A percentile compares a stretch with the other conserved stretches of the same genome.
phyloP scores from a whole-genome alignment of 371 early-diverging fungal species.

The Syncephalis plumigaleata region DNA sequence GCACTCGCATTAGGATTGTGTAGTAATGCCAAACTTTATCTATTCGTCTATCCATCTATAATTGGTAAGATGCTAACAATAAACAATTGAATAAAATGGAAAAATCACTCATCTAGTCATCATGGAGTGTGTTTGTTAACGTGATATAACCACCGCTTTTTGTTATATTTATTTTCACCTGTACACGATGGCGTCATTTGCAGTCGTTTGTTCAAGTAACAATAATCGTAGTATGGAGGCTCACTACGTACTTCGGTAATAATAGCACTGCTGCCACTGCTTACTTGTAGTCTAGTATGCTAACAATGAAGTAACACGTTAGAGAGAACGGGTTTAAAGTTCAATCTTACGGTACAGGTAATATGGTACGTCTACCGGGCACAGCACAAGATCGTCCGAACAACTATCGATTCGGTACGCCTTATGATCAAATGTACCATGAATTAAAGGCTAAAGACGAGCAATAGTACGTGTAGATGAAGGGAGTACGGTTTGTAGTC shows the following conservation, averaged over 20 bases:
- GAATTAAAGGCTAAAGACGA: slow-evolving; percentile 63
- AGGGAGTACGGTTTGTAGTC: too few species aligned
- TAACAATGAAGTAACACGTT: slow-evolving; percentile 1
- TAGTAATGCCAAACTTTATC: too few species aligned
- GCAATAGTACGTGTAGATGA: slow-evolving; percentile 37
- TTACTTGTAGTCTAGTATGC: neutral
- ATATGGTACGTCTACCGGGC: slow-evolving; percentile 84
- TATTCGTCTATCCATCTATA: too few species aligned
- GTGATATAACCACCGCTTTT: too few species aligned
- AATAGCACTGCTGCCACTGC: neutral
- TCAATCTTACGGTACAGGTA: slow-evolving; percentile 82
- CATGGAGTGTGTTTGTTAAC: too few species aligned
- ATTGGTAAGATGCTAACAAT: too few species aligned
- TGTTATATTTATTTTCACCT: too few species aligned
- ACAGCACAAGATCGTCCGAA: slow-evolving; percentile 77
- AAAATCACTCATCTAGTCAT: too few species aligned
- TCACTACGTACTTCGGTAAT: slow-evolving; percentile 63
- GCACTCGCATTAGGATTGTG: too few species aligned
- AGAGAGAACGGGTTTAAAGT: slow-evolving; percentile 65
- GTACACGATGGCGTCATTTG: slow-evolving; percentile 49
- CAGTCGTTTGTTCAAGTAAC: slow-evolving; percentile 93
- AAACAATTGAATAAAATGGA: too few species aligned
- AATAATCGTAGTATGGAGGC: slow-evolving; percentile 97
- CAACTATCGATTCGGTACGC: slow-evolving; percentile 80
- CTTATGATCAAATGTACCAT: slow-evolving; percentile 75